A percentile compares a stretch with the other conserved stretches of the same genome.
Conservation (phyloP, 1,139 yeast genomes). For the Candida sp. region DNA sequence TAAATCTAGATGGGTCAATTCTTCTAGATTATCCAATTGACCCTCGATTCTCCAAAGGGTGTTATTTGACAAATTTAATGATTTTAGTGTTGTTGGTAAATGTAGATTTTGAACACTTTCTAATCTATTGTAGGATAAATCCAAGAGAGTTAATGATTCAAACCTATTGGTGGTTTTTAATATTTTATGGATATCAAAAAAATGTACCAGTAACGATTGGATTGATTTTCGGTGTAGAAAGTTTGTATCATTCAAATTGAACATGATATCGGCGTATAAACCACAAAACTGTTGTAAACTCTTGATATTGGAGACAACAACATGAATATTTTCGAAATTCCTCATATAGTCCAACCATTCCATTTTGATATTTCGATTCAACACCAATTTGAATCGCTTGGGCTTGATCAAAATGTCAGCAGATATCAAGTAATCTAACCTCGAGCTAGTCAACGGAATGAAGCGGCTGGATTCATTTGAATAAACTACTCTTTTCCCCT, state of each 20-base stretch:
- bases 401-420: constrained; percentile 18
- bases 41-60: constrained; percentile 7
- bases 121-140: constrained; percentile 20
- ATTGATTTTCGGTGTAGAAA: constrained; percentile 3
- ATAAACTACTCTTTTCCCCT: constrained; percentile 10
- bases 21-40: constrained; percentile 4
- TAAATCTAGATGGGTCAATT: constrained; percentile 15
- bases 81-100: constrained; percentile 14
- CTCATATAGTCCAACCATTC: constrained; percentile 3
- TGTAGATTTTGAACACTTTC: constrained; percentile 10
- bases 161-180: background rate
- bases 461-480: constrained; percentile 9
- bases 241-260: background rate
- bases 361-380: constrained; percentile 1
- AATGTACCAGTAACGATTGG: constrained; percentile 10
- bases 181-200: constrained; percentile 8
- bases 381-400: constrained; percentile 13
- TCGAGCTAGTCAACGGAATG: constrained; percentile 1
- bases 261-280: background rate
- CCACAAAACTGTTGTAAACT: background rate
- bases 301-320: background rate
- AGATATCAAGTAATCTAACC: constrained; percentile 13
- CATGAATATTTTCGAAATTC: background rate
- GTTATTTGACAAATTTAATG: constrained; percentile 24
- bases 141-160: constrained; percentile 10